Base-by-base conservation (phyloP, 2,329 filamentous ascomycete genomes). In the Annulohypoxylon truncatum region DNA sequence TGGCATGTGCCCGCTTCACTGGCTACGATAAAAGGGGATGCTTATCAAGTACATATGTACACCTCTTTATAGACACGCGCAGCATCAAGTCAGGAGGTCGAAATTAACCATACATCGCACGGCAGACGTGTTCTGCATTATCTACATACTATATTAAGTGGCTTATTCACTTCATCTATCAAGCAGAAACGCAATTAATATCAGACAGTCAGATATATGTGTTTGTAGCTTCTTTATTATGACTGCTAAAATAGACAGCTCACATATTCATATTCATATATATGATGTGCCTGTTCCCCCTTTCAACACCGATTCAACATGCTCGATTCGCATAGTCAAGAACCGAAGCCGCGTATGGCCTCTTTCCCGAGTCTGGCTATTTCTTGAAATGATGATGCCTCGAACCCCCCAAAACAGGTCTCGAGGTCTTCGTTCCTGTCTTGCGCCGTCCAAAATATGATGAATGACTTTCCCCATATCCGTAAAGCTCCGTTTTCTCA, bases 401-500 rank as follows among this genome's bases (percentile, higher is more conserved):
- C 54, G 38, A 52, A 54, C 61, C 24, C 26, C 13, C 6, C 40
- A 38, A 48, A 53, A 54, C 46, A 31, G 24, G 15, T 12, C 26
- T 56, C 56, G 60, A 59, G 67, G 60, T 64, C 56, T 61, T 61
- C 55, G 50, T 61, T 66, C 64, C 67, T 64, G 33, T 66, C 54
- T 65, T 70, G 40, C 67, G 67, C 61, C 67, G 65, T 63, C 65
- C 61, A 59, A 53, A 67, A 59, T 53, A 67, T 67, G 64, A 67
- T 69, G 31, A 64, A 54, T 67, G 58, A 67, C 65, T 70, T 67
- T 64, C 57, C 64, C 64, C 60, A 59, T 64, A 53, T 66, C 67
- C 65, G 66, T 69, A 61, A 61, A 73, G 68, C 61, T 71, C 70
- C 71, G 61, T 72, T 66, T 68, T 67, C 69, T 71, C 71, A 65